Conservation (phyloP, 441 rosid species). For the Capsella rubella region DNA sequence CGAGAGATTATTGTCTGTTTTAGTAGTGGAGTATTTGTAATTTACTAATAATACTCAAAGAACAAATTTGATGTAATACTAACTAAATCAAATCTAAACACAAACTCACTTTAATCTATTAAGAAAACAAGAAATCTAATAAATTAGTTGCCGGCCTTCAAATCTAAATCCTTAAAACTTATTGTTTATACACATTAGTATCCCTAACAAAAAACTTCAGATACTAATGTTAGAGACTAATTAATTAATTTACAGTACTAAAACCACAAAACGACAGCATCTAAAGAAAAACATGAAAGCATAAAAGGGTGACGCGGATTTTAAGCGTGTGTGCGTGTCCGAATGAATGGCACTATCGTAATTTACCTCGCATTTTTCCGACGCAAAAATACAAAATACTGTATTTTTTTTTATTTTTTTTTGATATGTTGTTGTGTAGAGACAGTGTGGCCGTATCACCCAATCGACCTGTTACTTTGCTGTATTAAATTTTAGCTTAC, state of each 20-base stretch:
- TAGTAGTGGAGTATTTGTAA: slow-evolving; percentile 24
- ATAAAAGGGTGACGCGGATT: slow-evolving; percentile 25
- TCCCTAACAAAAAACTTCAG: too few species aligned
- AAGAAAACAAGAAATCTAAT: background rate
- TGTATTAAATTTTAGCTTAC: slow-evolving; percentile 22
- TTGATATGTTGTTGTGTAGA: background rate
- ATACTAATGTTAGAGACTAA: background rate
- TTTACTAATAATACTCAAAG: background rate
- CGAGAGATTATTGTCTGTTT: background rate
- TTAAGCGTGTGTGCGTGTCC: slow-evolving; percentile 27
- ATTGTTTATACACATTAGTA: background rate
- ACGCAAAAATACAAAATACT: background rate
- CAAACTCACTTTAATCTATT: background rate
- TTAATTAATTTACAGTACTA: background rate
- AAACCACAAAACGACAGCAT: background rate
- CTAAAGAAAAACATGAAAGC: background rate
- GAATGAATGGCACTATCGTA: slow-evolving; percentile 24
- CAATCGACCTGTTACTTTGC: slow-evolving; percentile 42
- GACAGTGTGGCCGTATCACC: slow-evolving; percentile 21
- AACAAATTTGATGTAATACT: background rate
- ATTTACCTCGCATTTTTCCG: background rate
- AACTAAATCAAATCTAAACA: background rate
- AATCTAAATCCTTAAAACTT: background rate
- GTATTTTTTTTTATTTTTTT: too few species aligned
- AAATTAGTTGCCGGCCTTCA: slow-evolving; percentile 26